Evolutionary conservation across 768 basidiomycete species (phyloP), one percentile per base, ranked within the genome.

Genomic region (Lactarius akahatsu): DNA sequence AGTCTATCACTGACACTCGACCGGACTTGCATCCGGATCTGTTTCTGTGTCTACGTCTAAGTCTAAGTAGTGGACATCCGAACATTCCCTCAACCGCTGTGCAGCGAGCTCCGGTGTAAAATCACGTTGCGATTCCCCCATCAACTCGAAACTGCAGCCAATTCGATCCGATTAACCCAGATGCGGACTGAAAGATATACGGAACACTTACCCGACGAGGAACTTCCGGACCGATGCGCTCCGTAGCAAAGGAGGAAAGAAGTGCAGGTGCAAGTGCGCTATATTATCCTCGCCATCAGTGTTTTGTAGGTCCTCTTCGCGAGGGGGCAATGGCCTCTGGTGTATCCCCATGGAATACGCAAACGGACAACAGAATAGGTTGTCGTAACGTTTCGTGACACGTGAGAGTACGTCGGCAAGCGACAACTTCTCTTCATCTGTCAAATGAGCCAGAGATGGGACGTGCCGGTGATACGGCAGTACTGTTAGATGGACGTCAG

Each of bases 291-390:
- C 79, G 10, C 80, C 78, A 45, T 84, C 80, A 13, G 78, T 77
- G 11, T 78, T 75, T 20, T 75, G 74, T 3, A 67, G 62, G 9
- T 64, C 63, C 41, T 70, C 61, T n/a, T 69, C 57, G 50, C 71
- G 63, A 7, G 77, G 75, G 10, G 88, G 85, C 2, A 85, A 72
- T 6, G 93, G 90, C 2, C 88, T 83, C 74, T 97, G 95, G 73
- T 96, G 95, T 57, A 96, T 84, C 41, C 95, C 95, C 92, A 96
- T 95, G 8, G 92, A 94, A 75, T 96, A 97, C 0, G 92, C 89
- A 76, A 96, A 97, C 0, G 92, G 90, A 74, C 91, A 94, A 7
- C 82, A 83, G 74, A 94, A 94, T 36, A 94, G 77, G 72, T 90
- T 91, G 72, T 91, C 91, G 70, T 91, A 92, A 60, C 85, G 84